Base-by-base conservation (phyloP, 139 green algal genomes). In the Chlamydomonas sp. region DNA sequence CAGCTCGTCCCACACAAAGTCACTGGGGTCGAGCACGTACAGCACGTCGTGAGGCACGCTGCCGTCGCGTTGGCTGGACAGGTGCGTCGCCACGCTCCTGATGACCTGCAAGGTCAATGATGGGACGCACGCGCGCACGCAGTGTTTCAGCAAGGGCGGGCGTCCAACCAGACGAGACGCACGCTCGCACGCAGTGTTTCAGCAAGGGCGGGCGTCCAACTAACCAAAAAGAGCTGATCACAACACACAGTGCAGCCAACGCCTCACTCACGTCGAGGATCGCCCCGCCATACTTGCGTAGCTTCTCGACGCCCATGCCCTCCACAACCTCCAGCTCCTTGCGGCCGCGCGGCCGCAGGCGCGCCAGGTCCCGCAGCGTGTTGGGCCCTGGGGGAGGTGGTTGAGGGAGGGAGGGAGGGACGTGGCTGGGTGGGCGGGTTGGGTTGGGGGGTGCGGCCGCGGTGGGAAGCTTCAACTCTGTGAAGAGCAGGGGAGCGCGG, bases 101-200 rank as follows among this genome's bases (percentile, higher is more conserved):
- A 64, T 64, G 54, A 64, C 54, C 54, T 64, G 54, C 30, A 54
- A 54, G n/a, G n/a, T n/a, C n/a, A n/a, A n/a, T n/a, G n/a, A n/a
- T n/a, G n/a, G n/a, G n/a, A n/a, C n/a, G n/a, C n/a, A n/a, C n/a
- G n/a, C n/a, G n/a, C n/a, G 43, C 43, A 54, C 13, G 13, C 43
- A 54, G 43, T 13, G 13, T 26, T 16, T 16, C 13, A 26, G 43
- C 13, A 16, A 26, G 16, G 43, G 13, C 16, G 13, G 16, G 43
- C 16, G 43, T 54, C 43, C 13, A 54, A 13, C 43, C 43, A 13
- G n/a, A n/a, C n/a, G n/a, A n/a, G n/a, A n/a, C n/a, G n/a, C n/a
- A n/a, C n/a, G n/a, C n/a, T n/a, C n/a, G 43, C 43, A 54, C 13
- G 13, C 43, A 54, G 43, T 13, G 13, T 26, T 16, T 16, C 13